Evolutionary conservation across 1,284 basidiomycete genomes (phyloP), one percentile per base, ranked within the genome.

Genomic region (Volvariella volvacea): DNA sequence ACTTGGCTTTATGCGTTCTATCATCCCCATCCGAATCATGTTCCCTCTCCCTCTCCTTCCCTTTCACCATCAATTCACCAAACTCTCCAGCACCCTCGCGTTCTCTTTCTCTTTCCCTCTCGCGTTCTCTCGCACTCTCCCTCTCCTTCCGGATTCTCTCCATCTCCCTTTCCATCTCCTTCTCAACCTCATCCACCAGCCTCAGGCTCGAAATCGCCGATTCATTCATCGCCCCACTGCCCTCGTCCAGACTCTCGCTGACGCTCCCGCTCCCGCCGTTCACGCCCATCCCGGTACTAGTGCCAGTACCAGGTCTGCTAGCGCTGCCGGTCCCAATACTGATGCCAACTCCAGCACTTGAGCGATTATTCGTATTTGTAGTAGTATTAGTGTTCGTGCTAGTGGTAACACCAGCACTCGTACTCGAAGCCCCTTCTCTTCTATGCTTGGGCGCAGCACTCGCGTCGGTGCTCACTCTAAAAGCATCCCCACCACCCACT

Each of bases 191-290:
- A 43, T 76, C 76, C 2, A 78, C 79, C n/a, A 87, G 67, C 10
- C 81, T 81, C 50, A 87, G 59, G 55, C 83, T 87, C 33, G 83
- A 86, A 41, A 86, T 87, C 20, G 80, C 83, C 39, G 79, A 83
- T 52, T 87, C 83, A 46, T 81, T 76, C 47, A 41, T 40, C 19
- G 43, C 39, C 30, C 48, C 45, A 14, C 34, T 44, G 28, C 46
- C 45, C 9, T 39, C 44, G 9, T 46, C 45, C 51, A 15, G n/a
- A 36, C 14, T 36, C 15, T 36, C 34, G n/a, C 25, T 28, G 12
- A 28, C 25, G 12, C 25, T 42, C 34, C 43, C 33, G 41, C 32
- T 17, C 22, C 43, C 40, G 39, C 15, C 39, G 39, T 22, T 21
- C 54, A 50, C 21, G 40, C 43, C 17, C 41, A 48, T 4, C 51